Percentiles rank a stretch among this genome's conserved stretches.
Conservation (phyloP, 192 early-diverging fungal genomes). For the Jimgerdemannia lactiflua region DNA sequence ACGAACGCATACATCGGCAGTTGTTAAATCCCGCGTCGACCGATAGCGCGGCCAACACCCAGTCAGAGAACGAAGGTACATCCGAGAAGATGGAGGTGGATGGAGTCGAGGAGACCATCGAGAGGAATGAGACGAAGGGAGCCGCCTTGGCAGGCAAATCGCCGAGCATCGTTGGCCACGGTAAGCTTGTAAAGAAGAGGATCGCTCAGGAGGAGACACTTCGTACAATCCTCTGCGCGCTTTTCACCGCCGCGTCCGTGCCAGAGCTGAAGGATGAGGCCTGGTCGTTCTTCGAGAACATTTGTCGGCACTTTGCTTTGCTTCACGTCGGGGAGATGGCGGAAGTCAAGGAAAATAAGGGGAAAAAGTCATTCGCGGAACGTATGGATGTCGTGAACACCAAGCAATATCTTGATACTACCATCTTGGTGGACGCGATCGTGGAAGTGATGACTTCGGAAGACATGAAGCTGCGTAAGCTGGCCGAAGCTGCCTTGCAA, state of each 20-base stretch:
- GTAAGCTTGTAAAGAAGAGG: constrained; percentile 36
- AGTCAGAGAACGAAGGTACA: neutral
- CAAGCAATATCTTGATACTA: constrained; percentile 51
- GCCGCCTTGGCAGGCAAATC: neutral
- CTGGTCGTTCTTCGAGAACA: constrained; percentile 56
- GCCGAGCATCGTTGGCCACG: neutral
- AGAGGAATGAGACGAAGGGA: neutral
- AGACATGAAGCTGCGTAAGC: constrained; percentile 46
- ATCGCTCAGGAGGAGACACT: constrained; percentile 65
- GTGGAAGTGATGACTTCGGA: constrained; percentile 77
- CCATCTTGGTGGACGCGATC: constrained; percentile 76
- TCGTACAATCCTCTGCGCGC: constrained; percentile 50
- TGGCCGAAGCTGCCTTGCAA: constrained; percentile 67
- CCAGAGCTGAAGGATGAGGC: constrained; percentile 60
- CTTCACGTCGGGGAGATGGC: constrained; percentile 67
- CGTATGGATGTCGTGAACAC: constrained; percentile 47
- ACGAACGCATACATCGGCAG: constrained; percentile 35
- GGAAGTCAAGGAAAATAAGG: constrained; percentile 42
- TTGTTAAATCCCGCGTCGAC: constrained; percentile 5
- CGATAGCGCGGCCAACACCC: constrained; percentile 6
- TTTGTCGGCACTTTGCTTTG: constrained; percentile 76
- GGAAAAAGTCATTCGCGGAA: constrained; percentile 36
- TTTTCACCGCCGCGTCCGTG: constrained; percentile 65
- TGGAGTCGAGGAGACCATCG: constrained; percentile 27
- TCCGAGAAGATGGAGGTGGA: constrained; percentile 44